A percentile compares a stretch with the other conserved stretches of the same genome.
These are phyloP conservation scores for Cicer pinnatifidum DNA, from an alignment of 306 rosid species.

Conservation along the genomic window DNA sequence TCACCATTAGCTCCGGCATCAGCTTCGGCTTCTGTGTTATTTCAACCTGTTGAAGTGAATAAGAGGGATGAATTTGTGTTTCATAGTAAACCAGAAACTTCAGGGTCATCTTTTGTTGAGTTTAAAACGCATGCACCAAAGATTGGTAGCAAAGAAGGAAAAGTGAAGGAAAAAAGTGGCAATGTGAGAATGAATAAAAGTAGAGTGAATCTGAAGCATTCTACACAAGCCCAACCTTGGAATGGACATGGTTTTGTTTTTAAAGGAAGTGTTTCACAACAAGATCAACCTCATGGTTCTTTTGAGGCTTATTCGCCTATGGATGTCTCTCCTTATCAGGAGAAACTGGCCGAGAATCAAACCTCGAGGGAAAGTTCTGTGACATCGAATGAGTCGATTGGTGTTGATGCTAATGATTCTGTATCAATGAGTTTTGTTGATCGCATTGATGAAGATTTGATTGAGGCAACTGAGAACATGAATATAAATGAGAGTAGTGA, in stretches of 20 bases:
- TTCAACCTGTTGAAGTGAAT: slow-evolving; percentile 50
- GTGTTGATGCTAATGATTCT: slow-evolving; percentile 49
- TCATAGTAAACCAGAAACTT: slow-evolving; percentile 54
- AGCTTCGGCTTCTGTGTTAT: slow-evolving; percentile 43
- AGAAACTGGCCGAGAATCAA: slow-evolving; percentile 58
- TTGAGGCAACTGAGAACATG: slow-evolving; percentile 55
- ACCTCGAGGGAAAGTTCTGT: slow-evolving; percentile 65
- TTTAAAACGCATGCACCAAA: slow-evolving; percentile 61
- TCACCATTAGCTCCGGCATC: slow-evolving; percentile 18
- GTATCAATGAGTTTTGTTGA: slow-evolving; percentile 49
- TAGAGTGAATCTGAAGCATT: slow-evolving; percentile 55
- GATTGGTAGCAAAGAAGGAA: slow-evolving; percentile 58
- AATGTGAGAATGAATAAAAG: slow-evolving; percentile 58
- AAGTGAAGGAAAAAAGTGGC: slow-evolving; percentile 54
- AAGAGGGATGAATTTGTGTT: slow-evolving; percentile 55
- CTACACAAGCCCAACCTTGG: slow-evolving; percentile 52
- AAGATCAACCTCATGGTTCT: slow-evolving; percentile 49
- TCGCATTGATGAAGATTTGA: slow-evolving; percentile 71
- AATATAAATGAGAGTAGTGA: slow-evolving; percentile 55
- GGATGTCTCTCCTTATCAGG: slow-evolving; percentile 90
- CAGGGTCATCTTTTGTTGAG: slow-evolving; percentile 57
- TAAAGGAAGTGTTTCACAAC: slow-evolving; percentile 56
- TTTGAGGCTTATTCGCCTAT: slow-evolving; percentile 76
- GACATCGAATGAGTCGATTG: slow-evolving; percentile 61
- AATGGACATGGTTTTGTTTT: slow-evolving; percentile 55